Evolutionary conservation across 805 yeast species (phyloP), one percentile per base, ranked within the genome.

Genomic region (Tetrapisispora nanseiensis): DNA sequence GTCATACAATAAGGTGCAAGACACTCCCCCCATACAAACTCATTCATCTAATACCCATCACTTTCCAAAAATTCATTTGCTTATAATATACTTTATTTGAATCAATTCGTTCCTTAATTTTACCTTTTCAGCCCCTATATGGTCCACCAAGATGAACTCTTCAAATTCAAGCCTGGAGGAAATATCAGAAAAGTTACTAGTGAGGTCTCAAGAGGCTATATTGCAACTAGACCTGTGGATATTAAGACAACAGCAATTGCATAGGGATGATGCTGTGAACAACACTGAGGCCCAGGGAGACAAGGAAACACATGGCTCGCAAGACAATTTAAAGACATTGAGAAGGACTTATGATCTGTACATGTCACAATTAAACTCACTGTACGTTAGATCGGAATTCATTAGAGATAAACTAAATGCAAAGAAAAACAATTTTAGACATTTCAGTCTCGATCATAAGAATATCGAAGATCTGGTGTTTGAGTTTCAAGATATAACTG

Each of bases 171-270:
- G 9, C 26, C 36, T 57, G 34, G 52, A 49, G 18, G 52, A 54
- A n/a, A 46, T 59, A 3, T 50, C 62, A 9, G 55, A 54, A 43
- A 50, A 49, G 13, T 43, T 59, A 31, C 40, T 61, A 28, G 43
- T 40, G 8, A 50, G 59, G 27, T 56, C 63, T 1, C 57, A 57
- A 38, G 62, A 59, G 24, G 61, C 62, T 27, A 49, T 59, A 4
- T 34, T 48, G 32, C 63, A 54, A 36, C 42, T 59, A 28, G 64
- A 58, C 36, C 36, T 49, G 16, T 57, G 62, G 55, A 49, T 59
- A 2, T 48, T 55, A 33, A 46, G 52, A 24, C 56, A 59, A 40
- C 52, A 52, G 32, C 29, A 20, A 5, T 22, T 22, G 12, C 21
- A 28, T 15, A 37, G 29, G 6, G 24, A 18, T 19, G 35, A 38